A percentile compares a stretch with the other conserved stretches of the same genome.
phyloP scores from a whole-genome alignment of 2,329 filamentous ascomycete species.

The Beauveria bassiana region DNA sequence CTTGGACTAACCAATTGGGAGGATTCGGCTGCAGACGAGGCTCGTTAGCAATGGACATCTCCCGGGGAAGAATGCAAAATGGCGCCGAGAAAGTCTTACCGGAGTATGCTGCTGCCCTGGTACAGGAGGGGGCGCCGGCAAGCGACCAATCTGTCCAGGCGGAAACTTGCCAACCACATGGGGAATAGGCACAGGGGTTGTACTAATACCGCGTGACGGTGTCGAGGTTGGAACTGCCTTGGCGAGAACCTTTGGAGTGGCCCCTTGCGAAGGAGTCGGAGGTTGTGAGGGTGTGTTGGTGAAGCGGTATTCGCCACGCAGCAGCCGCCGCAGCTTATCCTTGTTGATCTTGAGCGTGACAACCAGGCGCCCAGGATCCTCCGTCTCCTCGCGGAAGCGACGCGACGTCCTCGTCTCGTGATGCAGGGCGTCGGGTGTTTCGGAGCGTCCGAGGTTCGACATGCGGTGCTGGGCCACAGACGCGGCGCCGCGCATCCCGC shows the following conservation, averaged over 20 bases:
- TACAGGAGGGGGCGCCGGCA: constrained; percentile 58
- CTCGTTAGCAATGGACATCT: background rate
- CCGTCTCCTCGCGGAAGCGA: constrained; percentile 67
- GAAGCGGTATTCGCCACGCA: constrained; percentile 45
- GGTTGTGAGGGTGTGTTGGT: constrained; percentile 28
- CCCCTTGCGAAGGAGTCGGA: constrained; percentile 25
- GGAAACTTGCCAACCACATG: constrained; percentile 28
- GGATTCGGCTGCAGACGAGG: constrained; percentile 59
- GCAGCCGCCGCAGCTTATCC: constrained; percentile 61
- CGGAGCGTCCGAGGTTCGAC: constrained; percentile 72
- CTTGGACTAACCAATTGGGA: constrained; percentile 74
- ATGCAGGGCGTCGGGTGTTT: constrained; percentile 73
- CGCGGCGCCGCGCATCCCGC: constrained; percentile 83
- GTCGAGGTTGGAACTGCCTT: constrained; percentile 27
- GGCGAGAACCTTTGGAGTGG: constrained; percentile 22
- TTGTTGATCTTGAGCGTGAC: constrained; percentile 69
- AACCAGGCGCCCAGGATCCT: constrained; percentile 61
- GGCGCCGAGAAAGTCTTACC: constrained; percentile 43
- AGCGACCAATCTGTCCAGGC: constrained; percentile 53
- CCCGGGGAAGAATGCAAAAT: no score
- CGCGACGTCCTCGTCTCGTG: constrained; percentile 66
- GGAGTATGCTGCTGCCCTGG: constrained; percentile 47
- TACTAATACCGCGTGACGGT: constrained; percentile 27
- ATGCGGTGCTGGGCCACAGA: constrained; percentile 81
- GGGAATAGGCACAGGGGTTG: constrained; percentile 25